Conservation (phyloP, 495 filamentous ascomycete species). For the Extremus antarcticus region DNA sequence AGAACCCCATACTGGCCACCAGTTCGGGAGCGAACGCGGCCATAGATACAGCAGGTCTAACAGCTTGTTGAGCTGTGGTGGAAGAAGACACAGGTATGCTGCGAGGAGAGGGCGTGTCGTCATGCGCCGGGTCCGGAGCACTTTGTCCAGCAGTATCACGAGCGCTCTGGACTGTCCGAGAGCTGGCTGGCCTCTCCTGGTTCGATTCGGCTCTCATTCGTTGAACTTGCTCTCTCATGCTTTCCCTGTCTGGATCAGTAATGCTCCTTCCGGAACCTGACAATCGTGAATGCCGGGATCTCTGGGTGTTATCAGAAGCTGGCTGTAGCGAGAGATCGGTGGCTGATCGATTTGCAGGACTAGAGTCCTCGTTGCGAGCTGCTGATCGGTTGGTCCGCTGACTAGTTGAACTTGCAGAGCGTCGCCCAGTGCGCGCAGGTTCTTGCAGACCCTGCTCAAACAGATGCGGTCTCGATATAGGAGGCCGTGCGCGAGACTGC, state of each 20-base stretch:
- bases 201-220: neutral
- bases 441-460: conserved; percentile 36
- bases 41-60: conserved; percentile 5
- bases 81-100: neutral
- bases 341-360: conserved; percentile 43
- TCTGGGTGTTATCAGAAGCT: conserved; percentile 23
- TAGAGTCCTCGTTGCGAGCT: conserved; percentile 14
- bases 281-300: conserved; percentile 14
- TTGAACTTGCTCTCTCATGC: neutral
- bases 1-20: neutral
- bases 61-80: neutral
- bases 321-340: conserved; percentile 48
- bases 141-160: too few species aligned
- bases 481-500: conserved; percentile 35
- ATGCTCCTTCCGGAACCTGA: conserved; percentile 35
- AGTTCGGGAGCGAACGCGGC: conserved; percentile 13
- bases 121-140: neutral
- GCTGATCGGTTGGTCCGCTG: conserved; percentile 29
- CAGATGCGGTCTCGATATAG: conserved; percentile 46
- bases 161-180: neutral
- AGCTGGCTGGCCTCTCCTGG: neutral
- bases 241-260: conserved; percentile 32
- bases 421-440: neutral
- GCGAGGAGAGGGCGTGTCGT: neutral
- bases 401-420: conserved; percentile 34